These are phyloP conservation scores for Mixia osmundae DNA, from an alignment of 1,284 basidiomycete species.

Conservation along the genomic window DNA sequence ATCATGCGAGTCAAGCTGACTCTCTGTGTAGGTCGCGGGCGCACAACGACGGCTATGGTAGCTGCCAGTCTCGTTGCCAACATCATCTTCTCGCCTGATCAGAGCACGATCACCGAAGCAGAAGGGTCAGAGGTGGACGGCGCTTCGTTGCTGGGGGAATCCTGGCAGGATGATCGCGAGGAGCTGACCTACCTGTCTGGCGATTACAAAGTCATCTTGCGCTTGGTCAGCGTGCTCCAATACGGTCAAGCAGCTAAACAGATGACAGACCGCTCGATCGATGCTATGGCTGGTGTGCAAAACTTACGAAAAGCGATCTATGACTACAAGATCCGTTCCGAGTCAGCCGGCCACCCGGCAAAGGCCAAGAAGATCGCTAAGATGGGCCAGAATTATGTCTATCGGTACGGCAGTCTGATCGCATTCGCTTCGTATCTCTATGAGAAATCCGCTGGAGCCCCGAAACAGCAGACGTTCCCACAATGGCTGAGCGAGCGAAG, in stretches of 20 bases:
- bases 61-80: conserved; percentile 68
- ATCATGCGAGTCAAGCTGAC: background rate
- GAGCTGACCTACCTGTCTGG: conserved; percentile 33
- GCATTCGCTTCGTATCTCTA: conserved; percentile 89
- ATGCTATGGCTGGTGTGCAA: conserved; percentile 50
- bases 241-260: conserved; percentile 64
- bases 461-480: too few species aligned
- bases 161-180: conserved; percentile 20
- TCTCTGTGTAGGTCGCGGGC: conserved; percentile 24
- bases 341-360: conserved; percentile 47
- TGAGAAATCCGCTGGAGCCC: too few species aligned
- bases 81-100: conserved; percentile 24
- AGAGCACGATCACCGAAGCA: conserved; percentile 3
- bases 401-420: conserved; percentile 59
- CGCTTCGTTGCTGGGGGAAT: conserved; percentile 6
- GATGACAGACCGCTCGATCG: conserved; percentile 65
- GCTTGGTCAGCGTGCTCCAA: conserved; percentile 29
- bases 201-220: conserved; percentile 90
- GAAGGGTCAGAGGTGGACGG: conserved; percentile 1
- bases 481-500: too few species aligned
- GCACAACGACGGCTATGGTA: conserved; percentile 76
- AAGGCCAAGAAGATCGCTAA: conserved; percentile 51
- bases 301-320: conserved; percentile 79
- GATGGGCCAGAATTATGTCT: conserved; percentile 35
- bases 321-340: conserved; percentile 75